A percentile compares a stretch with the other conserved stretches of the same genome.
phyloP scores from a whole-genome alignment of 2,329 filamentous ascomycete genomes.

The Ceratocystis destructans region DNA sequence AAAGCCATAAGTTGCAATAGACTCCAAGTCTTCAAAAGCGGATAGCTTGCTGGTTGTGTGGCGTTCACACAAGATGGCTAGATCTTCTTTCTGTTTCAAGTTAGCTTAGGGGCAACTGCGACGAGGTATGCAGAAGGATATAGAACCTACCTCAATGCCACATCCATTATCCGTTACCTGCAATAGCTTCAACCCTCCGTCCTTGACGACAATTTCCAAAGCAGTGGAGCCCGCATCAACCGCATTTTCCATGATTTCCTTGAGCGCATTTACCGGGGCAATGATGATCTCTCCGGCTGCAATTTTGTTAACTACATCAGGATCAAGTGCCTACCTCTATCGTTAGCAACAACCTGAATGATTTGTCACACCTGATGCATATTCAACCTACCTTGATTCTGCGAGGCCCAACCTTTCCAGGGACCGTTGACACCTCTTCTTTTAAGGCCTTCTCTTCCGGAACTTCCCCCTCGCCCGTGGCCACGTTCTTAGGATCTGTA shows the following conservation, averaged over 20 bases:
- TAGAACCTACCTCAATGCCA: constrained; percentile 65
- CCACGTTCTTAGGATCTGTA: not conserved
- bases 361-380: not conserved
- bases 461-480: not conserved
- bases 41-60: constrained; percentile 96
- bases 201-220: constrained; percentile 82
- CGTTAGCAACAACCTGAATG: not conserved
- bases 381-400: constrained; percentile 9
- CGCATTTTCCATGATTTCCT: constrained; percentile 92
- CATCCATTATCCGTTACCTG: constrained; percentile 97
- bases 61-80: constrained; percentile 82
- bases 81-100: constrained; percentile 60
- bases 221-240: constrained; percentile 93
- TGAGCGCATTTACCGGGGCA: constrained; percentile 86
- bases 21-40: constrained; percentile 77
- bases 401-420: not conserved
- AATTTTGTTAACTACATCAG: constrained; percentile 95
- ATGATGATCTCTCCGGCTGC: constrained; percentile 97
- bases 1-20: constrained; percentile 94
- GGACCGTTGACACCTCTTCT: not conserved
- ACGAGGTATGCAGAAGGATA: not conserved
- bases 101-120: constrained; percentile 20
- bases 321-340: constrained; percentile 56
- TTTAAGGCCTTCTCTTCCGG: not conserved
- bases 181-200: constrained; percentile 83